phyloP scores from a whole-genome alignment of 1,284 basidiomycete species.

The Ustilago nuda region DNA sequence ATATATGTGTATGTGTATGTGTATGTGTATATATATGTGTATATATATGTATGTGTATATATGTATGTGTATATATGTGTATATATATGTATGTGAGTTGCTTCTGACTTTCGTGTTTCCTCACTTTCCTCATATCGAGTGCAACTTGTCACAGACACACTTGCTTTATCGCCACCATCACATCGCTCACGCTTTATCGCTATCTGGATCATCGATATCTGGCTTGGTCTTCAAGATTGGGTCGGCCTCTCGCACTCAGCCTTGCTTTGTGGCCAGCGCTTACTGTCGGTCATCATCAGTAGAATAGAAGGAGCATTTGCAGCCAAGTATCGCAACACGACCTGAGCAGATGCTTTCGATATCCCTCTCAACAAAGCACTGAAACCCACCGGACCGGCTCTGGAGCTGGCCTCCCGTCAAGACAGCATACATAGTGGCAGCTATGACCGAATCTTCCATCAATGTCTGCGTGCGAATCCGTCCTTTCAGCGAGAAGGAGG shows the following conservation, averaged over 20 bases:
- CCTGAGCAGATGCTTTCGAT: neutral
- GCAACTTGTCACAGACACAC: neutral
- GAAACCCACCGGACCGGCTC: neutral
- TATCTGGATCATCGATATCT: neutral
- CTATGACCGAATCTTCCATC: slow-evolving; percentile 49
- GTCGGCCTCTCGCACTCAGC: neutral
- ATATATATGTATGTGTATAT: no score
- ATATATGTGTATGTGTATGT: no score
- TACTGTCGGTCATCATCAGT: neutral
- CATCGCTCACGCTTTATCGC: slow-evolving; percentile 8
- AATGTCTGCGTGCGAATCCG: slow-evolving; percentile 65
- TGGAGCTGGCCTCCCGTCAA: slow-evolving; percentile 27
- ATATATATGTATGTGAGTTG: neutral
- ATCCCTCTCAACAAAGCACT: neutral
- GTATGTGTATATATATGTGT: no score
- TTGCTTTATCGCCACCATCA: neutral
- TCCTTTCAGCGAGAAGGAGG: slow-evolving; percentile 65
- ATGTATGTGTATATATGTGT: no score
- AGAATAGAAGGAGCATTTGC: neutral
- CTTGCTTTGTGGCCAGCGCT: neutral
- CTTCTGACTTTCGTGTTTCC: neutral
- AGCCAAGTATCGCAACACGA: neutral
- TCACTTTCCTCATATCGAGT: neutral
- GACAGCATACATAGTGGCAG: neutral
- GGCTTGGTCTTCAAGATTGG: neutral